Conservation (phyloP, 306 rosid genomes). For the Lathyrus aphaca region DNA sequence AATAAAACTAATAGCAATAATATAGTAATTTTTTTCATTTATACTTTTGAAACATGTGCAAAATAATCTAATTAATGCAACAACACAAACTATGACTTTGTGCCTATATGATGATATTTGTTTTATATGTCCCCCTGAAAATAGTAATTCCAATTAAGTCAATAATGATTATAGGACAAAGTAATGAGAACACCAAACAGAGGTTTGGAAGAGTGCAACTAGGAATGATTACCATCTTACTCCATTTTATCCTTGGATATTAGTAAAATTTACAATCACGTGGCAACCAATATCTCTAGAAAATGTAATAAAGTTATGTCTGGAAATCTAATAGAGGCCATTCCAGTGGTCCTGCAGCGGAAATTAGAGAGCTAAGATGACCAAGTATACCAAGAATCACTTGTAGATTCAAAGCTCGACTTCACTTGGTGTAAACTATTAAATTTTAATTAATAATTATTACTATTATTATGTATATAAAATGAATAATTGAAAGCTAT, state of each 20-base stretch:
- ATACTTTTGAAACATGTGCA: too few relatives aligned
- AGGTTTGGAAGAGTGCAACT: conserved; percentile 47
- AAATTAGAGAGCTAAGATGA: not conserved
- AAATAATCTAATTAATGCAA: too few relatives aligned
- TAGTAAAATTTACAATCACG: conserved; percentile 38
- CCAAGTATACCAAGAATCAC: too few relatives aligned
- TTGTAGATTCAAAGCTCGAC: too few relatives aligned
- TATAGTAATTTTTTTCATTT: too few relatives aligned
- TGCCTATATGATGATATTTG: conserved; percentile 46
- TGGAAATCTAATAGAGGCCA: not conserved
- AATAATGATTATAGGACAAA: conserved; percentile 51
- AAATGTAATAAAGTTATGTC: not conserved
- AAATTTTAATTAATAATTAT: too few relatives aligned
- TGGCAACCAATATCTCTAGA: conserved; percentile 31
- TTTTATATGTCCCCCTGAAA: conserved; percentile 60
- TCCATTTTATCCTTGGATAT: conserved; percentile 31
- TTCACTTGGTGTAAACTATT: too few relatives aligned
- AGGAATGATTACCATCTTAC: conserved; percentile 49
- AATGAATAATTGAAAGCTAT: too few relatives aligned
- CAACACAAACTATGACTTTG: not conserved
- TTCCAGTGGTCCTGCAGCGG: not conserved
- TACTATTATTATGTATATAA: too few relatives aligned
- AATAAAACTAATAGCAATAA: too few relatives aligned
- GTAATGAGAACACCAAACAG: conserved; percentile 54
- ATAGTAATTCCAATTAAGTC: conserved; percentile 55